Evolutionary conservation across 73 alveolate genomes (phyloP).

Genomic region (Paramecium pentaurelia): DNA sequence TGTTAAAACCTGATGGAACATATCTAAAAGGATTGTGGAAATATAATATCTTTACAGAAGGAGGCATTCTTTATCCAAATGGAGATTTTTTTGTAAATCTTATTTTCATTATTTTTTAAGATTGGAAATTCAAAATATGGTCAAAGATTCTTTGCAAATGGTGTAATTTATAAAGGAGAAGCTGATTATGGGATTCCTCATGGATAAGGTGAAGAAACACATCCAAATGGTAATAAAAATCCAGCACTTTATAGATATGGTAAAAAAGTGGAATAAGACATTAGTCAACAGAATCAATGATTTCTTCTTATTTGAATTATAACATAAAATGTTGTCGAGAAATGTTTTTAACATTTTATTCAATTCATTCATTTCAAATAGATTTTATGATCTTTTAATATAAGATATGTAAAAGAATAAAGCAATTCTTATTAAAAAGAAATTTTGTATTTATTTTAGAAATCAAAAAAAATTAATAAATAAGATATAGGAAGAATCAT

Average conservation of each 20-base stretch:
- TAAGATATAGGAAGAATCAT: background rate
- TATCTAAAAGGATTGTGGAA: slow-evolving; percentile 41
- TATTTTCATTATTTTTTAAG: background rate
- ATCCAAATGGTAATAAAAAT: background rate
- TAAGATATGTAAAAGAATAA: no score
- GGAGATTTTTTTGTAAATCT: background rate
- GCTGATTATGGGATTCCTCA: background rate
- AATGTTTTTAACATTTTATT: background rate
- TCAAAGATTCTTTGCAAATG: background rate
- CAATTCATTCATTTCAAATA: background rate
- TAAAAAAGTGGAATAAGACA: background rate
- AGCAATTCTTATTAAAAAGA: no score
- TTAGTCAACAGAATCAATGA: background rate
- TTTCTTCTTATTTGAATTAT: background rate
- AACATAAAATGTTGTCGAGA: background rate
- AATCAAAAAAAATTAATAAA: background rate
- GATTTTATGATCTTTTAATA: no score
- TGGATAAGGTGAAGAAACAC: slow-evolving; percentile 51
- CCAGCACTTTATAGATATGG: background rate
- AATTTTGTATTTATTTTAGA: no score
- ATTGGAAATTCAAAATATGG: background rate
- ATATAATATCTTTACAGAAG: background rate
- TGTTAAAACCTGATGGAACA: background rate
- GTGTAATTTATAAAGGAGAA: background rate
- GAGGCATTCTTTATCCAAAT: background rate